phyloP scores from a whole-genome alignment of 768 basidiomycete genomes.

The Pilatotrama ljubarskyi region DNA sequence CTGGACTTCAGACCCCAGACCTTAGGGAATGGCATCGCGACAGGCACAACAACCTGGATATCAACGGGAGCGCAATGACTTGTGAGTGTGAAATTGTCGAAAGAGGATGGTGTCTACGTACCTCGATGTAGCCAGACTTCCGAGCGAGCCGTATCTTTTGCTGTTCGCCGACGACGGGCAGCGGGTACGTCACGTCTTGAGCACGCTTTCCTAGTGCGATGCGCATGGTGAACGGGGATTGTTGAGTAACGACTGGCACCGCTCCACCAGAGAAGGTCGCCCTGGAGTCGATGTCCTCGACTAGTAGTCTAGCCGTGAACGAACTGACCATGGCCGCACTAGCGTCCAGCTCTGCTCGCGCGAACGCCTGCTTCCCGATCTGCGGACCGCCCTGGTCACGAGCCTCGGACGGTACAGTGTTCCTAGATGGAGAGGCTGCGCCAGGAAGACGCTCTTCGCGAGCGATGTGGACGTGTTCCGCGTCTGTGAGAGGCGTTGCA shows the following conservation, averaged over 20 bases:
- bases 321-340: background rate
- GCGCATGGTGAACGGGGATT: conserved; percentile 34
- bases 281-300: conserved; percentile 10
- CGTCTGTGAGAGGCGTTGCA: conserved; percentile 21
- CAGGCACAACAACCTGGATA: conserved; percentile 33
- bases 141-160: conserved; percentile 49
- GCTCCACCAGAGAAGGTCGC: conserved; percentile 12
- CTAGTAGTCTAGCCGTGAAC: conserved; percentile 8
- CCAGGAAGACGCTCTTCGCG: conserved; percentile 21
- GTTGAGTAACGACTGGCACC: conserved; percentile 22
- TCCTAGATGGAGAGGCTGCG: background rate
- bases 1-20: conserved; percentile 22
- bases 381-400: background rate
- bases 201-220: conserved; percentile 30
- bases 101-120: conserved; percentile 3
- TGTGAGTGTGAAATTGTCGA: conserved; percentile 39
- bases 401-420: too few relatives aligned
- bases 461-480: conserved; percentile 24
- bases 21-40: conserved; percentile 18
- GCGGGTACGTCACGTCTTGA: conserved; percentile 39
- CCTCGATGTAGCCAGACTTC: conserved; percentile 52
- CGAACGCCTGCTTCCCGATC: background rate
- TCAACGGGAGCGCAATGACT: too few relatives aligned
- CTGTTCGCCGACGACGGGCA: conserved; percentile 40
- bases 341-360: conserved; percentile 15